Evolutionary conservation across 176 grass and related monocot species (phyloP).

Genomic region (Oryza longistaminata): DNA sequence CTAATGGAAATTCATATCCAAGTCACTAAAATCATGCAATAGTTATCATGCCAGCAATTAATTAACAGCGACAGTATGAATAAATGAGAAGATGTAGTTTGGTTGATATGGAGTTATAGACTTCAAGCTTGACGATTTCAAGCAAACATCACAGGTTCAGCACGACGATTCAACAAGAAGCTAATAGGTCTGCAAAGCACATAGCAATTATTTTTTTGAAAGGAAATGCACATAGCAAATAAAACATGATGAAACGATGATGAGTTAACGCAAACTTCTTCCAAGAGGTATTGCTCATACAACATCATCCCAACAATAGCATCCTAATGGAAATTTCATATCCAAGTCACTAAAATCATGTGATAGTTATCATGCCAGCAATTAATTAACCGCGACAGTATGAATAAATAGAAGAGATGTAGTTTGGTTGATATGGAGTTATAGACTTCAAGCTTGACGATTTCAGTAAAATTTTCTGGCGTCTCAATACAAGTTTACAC

Average conservation of each 20-base stretch:
- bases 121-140: neutral
- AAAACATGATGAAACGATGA: too few species aligned
- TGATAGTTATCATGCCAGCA: neutral
- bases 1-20: neutral
- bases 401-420: neutral
- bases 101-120: neutral
- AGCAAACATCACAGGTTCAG: constrained; percentile 6
- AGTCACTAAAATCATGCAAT: neutral
- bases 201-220: neutral
- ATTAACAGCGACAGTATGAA: neutral
- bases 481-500: neutral
- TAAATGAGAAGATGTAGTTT: neutral
- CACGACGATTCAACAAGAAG: neutral
- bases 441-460: neutral
- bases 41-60: neutral
- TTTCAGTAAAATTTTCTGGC: neutral
- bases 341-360: neutral
- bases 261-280: neutral
- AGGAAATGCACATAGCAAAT: too few species aligned
- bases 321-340: neutral
- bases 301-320: neutral
- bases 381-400: neutral
- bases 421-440: neutral
- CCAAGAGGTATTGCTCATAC: neutral
- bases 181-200: neutral